Conservation (phyloP, 2,329 filamentous ascomycete species). For the Alternaria gansuensis region DNA sequence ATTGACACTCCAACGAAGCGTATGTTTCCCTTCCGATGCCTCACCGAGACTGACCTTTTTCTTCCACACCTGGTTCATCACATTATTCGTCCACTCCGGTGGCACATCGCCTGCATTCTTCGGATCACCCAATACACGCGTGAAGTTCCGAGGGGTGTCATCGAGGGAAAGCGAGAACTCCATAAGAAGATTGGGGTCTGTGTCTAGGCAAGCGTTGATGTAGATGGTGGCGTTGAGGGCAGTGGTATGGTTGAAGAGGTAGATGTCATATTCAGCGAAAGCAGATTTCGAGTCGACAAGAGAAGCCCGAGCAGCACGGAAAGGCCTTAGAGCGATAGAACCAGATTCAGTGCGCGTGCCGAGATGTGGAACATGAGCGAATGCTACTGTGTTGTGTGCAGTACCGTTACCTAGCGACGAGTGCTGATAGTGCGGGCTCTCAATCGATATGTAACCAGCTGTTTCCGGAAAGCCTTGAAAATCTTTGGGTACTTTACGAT, state of each 20-base stretch:
- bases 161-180: constrained; percentile 54
- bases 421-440: constrained; percentile 28
- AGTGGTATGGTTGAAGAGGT: constrained; percentile 25
- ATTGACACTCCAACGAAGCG: constrained; percentile 40
- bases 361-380: constrained; percentile 25
- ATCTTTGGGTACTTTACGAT: constrained; percentile 18
- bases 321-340: constrained; percentile 29
- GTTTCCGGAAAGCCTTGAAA: constrained; percentile 33
- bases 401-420: constrained; percentile 8
- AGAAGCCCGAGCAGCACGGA: constrained; percentile 19
- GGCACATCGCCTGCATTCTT: constrained; percentile 52
- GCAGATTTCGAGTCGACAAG: constrained; percentile 21
- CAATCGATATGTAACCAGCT: constrained; percentile 28
- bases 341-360: constrained; percentile 30
- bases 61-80: constrained; percentile 31
- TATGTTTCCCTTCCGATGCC: constrained; percentile 38
- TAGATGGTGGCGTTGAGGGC: constrained; percentile 49
- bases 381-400: constrained; percentile 13
- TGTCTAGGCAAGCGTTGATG: constrained; percentile 53
- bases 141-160: constrained; percentile 21
- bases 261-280: constrained; percentile 28
- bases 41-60: constrained; percentile 33
- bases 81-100: constrained; percentile 53
- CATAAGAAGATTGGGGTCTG: constrained; percentile 58
- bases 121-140: constrained; percentile 31